Base-by-base conservation (phyloP, 352 stramenopile species). In the Globisporangium recalcitrans region DNA sequence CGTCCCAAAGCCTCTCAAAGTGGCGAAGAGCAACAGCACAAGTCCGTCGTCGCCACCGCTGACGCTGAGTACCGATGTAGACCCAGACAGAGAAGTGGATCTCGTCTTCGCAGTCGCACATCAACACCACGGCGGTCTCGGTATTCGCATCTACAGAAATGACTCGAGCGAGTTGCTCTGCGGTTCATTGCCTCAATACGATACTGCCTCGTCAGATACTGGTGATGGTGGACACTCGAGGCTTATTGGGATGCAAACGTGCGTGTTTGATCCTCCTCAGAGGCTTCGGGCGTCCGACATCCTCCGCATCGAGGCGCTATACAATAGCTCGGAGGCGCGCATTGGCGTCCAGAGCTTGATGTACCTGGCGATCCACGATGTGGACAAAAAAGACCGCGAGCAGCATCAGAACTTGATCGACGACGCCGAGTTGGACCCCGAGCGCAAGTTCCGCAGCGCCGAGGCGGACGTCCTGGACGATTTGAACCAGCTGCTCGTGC, bases 331-430 rank as follows among this genome's bases (percentile, higher is more conserved):
- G 3, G 31, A 63, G 32, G 58, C 58, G 24, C 58, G 22, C 58
- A 58, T 58, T 10, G 58, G 58, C 16, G 58, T n/a, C 13, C 44
- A 58, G 47, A 63, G 58, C 32, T 19, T 63, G 21, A 22, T 58
- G 47, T 56, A 56, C 44, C 16, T 63, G 44, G 46, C 58, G 32
- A 56, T 63, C 14, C 58, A 63, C 27, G 46, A 63, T 10, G 46
- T 63, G 11, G 13, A 51, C 22, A 29, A 16, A 7, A 19, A 24
- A 27, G 48, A 55, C 21, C 48, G 27, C 26, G 24, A 62, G 42
- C 56, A 54, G 42, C 40, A 54, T 13, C 46, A n/a, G 16, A 44
- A 44, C 16, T 9, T 27, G 31, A 4, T 48, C 8, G 54, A 60
- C 9, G 44, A 58, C 7, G 32, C 46, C 16, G 32, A 49, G 24